phyloP scores from a whole-genome alignment of 345 rosid genomes.

The Carallia pectinifolia region DNA sequence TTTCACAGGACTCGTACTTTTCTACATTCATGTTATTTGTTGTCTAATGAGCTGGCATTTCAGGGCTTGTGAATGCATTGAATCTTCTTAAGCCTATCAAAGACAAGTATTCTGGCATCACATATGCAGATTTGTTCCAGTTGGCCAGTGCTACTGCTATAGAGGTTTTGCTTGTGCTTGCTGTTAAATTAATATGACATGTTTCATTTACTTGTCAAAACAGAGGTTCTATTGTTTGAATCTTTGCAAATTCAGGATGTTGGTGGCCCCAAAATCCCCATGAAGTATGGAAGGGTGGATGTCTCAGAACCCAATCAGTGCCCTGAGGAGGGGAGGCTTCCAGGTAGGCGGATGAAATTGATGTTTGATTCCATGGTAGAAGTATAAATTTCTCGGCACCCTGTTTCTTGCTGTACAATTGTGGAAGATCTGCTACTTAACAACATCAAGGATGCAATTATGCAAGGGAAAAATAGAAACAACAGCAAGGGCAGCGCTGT shows the following conservation, averaged over 20 bases:
- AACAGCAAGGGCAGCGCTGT: not conserved
- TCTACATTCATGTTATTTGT: not conserved
- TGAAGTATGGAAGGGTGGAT: constrained; percentile 95
- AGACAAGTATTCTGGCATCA: constrained; percentile 73
- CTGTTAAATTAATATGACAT: not conserved
- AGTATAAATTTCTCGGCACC: not conserved
- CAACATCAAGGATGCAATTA: not conserved
- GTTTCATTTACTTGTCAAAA: constrained; percentile 6
- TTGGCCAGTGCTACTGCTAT: constrained; percentile 91
- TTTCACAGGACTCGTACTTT: constrained; percentile 7
- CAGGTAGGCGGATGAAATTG: constrained; percentile 52
- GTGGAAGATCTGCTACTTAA: not conserved
- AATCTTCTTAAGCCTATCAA: constrained; percentile 75
- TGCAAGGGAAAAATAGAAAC: not conserved
- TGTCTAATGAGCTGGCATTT: constrained; percentile 24
- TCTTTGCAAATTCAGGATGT: constrained; percentile 58
- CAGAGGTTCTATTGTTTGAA: constrained; percentile 18
- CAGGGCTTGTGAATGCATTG: constrained; percentile 85
- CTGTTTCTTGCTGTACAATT: not conserved
- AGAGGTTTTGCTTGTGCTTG: constrained; percentile 53
- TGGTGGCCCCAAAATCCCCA: constrained; percentile 88
- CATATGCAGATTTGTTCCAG: constrained; percentile 93
- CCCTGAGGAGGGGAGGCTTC: constrained; percentile 99
- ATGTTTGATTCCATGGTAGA: not conserved
- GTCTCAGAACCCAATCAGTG: constrained; percentile 67